Percentiles rank a stretch among this genome's conserved stretches.
Evolutionary conservation across 192 early-diverging fungal genomes (phyloP).

Genomic region (Coemansia sp.): DNA sequence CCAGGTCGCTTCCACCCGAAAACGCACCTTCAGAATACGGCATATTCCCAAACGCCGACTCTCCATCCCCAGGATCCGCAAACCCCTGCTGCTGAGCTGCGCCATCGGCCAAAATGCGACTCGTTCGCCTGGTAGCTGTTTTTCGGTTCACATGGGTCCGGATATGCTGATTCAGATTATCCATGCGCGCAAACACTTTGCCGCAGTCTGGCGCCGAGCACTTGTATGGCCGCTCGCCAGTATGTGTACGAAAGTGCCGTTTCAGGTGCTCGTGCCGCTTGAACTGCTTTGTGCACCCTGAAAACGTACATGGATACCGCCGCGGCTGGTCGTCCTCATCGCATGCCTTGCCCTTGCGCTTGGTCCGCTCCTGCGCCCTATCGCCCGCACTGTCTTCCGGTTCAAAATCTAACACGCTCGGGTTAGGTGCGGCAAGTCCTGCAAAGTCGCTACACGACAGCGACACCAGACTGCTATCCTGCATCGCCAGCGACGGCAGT

Average conservation of each 20-base stretch:
- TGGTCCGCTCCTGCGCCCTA: not conserved
- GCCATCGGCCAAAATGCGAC: not conserved
- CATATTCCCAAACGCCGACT: not conserved
- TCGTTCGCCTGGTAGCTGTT: conserved; percentile 19
- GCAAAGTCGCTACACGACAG: not conserved
- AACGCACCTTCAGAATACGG: not conserved
- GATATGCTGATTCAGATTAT: conserved; percentile 67
- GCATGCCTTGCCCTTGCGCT: not conserved
- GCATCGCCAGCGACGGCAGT: not conserved
- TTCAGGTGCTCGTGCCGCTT: conserved; percentile 75
- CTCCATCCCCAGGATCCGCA: not conserved
- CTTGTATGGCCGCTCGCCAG: conserved; percentile 73
- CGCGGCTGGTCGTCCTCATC: conserved; percentile 25
- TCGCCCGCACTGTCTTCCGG: not conserved
- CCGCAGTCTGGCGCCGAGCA: conserved; percentile 66
- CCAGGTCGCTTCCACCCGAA: not conserved
- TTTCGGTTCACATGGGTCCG: conserved; percentile 58
- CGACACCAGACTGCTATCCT: not conserved
- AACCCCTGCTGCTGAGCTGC: conserved; percentile 5
- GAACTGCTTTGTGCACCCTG: conserved; percentile 65
- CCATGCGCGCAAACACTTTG: conserved; percentile 75
- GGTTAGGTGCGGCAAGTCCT: not conserved
- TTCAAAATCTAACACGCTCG: not conserved
- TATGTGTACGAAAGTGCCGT: conserved; percentile 73
- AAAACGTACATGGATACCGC: conserved; percentile 42